Evolutionary conservation across 257 asterid species (phyloP), one percentile per base, ranked within the genome.

Genomic region (Gynochthodes officinalis): DNA sequence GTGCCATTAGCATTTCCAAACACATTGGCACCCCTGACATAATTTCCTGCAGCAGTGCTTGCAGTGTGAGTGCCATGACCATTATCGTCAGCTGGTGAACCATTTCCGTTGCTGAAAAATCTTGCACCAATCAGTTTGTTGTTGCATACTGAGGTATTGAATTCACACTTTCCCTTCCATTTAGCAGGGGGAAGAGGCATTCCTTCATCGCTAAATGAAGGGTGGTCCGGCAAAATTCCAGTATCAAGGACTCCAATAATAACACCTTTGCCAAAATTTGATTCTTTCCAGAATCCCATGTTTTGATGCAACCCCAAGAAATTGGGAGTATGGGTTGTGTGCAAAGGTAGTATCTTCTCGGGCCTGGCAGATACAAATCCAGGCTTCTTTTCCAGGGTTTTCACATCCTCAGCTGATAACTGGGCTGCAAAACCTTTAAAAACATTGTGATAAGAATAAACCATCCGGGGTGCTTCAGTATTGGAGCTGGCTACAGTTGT

Each of bases 1-100:
- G 77, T 73, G 54, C 77, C 77, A 25, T 64, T 73, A 14, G 77
- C 77, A 25, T 63, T 28, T 52, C 77, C 77, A 52, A 63, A 33
- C 54, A 52, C 65, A 23, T 53, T 66, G 9, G 77, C 77, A 6
- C 77, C 72, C 11, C 15, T 50, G 23, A 73, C 72, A 37, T 50
- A 64, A 25, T 52, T 73, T 16, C 77, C 77, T 1, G 77, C 77
- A 10, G 72, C 77, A 0, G 77, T 73, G 1, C 72, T 28, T 7
- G 65, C 74, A 4, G 50, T 53, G 2, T 70, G 74, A 39, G 74
- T 55, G 4, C 74, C 74, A 13, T 70, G 74, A 21, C 74, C 74
- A 25, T 12, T 55, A 9, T 6, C 55, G 18, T 70, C 74, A 2
- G 16, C 2, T 0, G 74, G 55, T 4, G 66, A 7, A 2, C 28